Percentiles rank a stretch among this genome's conserved stretches.
Conservation (phyloP, 176 grass and related monocot species). For the Melocanna baccifera region DNA sequence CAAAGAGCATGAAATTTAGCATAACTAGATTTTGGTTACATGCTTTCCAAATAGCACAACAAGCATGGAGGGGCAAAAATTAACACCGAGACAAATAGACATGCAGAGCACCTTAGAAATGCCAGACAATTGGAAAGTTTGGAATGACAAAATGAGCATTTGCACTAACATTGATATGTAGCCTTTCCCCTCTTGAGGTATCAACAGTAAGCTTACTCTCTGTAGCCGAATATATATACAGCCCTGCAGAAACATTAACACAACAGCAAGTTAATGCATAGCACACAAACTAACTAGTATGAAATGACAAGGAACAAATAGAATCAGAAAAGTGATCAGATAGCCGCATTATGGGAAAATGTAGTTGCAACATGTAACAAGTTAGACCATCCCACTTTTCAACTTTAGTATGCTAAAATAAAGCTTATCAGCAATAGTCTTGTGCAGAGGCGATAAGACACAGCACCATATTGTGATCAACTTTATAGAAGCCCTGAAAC, state of each 20-base stretch:
- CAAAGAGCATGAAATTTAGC: slow-evolving; percentile 14
- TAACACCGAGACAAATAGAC: not conserved
- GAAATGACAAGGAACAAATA: not conserved
- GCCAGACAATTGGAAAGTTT: slow-evolving; percentile 10
- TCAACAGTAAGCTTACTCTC: slow-evolving; percentile 96
- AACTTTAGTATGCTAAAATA: slow-evolving; percentile 18
- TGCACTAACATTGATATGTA: slow-evolving; percentile 84
- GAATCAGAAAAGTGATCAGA: not conserved
- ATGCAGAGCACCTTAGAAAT: not conserved
- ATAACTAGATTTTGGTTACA: not conserved
- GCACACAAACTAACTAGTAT: not conserved
- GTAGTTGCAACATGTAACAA: slow-evolving; percentile 25
- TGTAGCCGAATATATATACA: slow-evolving; percentile 87
- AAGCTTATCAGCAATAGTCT: not conserved
- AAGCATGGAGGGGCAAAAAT: slow-evolving; percentile 5
- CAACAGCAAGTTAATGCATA: slow-evolving; percentile 4
- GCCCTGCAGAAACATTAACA: slow-evolving; percentile 53
- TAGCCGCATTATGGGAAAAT: not conserved
- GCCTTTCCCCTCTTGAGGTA: slow-evolving; percentile 94
- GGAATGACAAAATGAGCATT: slow-evolving; percentile 8
- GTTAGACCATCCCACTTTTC: not conserved
- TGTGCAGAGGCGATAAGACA: not conserved
- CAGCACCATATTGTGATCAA: not conserved
- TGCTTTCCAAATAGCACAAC: not conserved
- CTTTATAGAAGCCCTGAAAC: not conserved